Evolutionary conservation across 2,329 filamentous ascomycete genomes (phyloP), one percentile per base, ranked within the genome.

Genomic region (Plectosphaerella cucumerina): DNA sequence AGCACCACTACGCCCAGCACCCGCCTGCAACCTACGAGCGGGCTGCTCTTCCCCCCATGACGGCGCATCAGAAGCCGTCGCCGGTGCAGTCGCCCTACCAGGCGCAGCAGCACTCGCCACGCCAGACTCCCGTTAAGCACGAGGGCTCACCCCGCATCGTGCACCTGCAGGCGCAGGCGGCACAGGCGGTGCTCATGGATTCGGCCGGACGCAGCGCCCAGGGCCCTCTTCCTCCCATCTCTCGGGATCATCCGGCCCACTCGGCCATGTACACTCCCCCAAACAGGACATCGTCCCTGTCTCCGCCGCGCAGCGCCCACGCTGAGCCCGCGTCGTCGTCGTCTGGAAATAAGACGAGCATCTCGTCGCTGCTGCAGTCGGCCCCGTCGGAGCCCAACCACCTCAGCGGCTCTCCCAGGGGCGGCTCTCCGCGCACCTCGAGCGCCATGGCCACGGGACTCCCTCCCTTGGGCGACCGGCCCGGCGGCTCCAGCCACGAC

Each of bases 401-500:
- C 12, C 26, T 31, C 12, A 11, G 26, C 26, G 26, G 26, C 3
- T 31, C 26, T 9, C 26, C 26, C 58, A 71, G 69, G 8, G 62
- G 63, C 55, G 80, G 75, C 57, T 84, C 80, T 47, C 75, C 77
- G 10, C 71, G 75, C 55, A 63, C 61, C 17, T 10, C 26, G 26
- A 58, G 59, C 5, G 70, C 71, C 20, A 72, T 72, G 31, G 73
- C 77, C 8, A 73, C 75, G 50, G 78, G 81, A 59, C 81, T 82
- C 18, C 49, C 55, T 47, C 78, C 77, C 8, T 78, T 72, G 47
- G 75, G 34, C 8, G 54, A 80, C 53, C 81, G 81, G 56, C 66
- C 81, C 22, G 78, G 75, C 5, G 82, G 80, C 46, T 71, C 51
- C 41, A 73, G 77, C 17, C 85, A 89, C 63, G 86, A 89, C 57